phyloP scores from a whole-genome alignment of 352 stramenopile genomes.

The Phytophthora nicotianae region DNA sequence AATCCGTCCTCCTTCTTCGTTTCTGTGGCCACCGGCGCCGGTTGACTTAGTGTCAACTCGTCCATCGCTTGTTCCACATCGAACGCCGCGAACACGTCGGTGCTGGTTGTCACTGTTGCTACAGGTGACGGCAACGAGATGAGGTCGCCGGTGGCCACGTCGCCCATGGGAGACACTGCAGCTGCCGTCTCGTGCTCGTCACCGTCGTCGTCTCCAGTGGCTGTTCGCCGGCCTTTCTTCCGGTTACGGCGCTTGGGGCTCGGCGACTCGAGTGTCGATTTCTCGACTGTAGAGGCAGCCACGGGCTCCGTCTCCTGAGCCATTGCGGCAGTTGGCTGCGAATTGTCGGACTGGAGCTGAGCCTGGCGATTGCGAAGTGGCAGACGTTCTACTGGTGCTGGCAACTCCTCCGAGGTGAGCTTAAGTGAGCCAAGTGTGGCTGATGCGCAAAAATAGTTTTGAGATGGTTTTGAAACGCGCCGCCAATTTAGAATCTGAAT shows the following conservation, averaged over 20 bases:
- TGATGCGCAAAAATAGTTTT: constrained; percentile 20
- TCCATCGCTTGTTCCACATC: constrained; percentile 23
- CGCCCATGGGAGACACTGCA: constrained; percentile 1
- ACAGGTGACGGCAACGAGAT: constrained; percentile 55
- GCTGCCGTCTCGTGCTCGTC: constrained; percentile 8
- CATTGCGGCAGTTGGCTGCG: constrained; percentile 14
- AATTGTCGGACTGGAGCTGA: constrained; percentile 1
- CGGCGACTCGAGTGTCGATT: constrained; percentile 18
- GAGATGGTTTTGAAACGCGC: constrained; percentile 26
- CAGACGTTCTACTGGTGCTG: constrained; percentile 13
- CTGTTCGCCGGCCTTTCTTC: constrained; percentile 24
- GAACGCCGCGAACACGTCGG: constrained; percentile 23
- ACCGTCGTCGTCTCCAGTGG: constrained; percentile 4
- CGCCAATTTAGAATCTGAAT: constrained; percentile 1
- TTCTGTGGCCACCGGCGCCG: neutral
- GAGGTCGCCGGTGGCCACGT: constrained; percentile 31
- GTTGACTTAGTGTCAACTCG: constrained; percentile 18
- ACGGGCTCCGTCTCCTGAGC: constrained; percentile 28
- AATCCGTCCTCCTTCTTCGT: constrained; percentile 21
- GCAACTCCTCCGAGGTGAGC: constrained; percentile 16
- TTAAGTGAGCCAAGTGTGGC: constrained; percentile 11
- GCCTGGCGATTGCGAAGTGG: constrained; percentile 28
- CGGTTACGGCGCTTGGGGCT: constrained; percentile 29
- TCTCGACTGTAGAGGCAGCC: neutral
- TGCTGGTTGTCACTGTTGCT: constrained; percentile 10